Base-by-base conservation (phyloP, 306 rosid genomes). In the Malus asiatica region DNA sequence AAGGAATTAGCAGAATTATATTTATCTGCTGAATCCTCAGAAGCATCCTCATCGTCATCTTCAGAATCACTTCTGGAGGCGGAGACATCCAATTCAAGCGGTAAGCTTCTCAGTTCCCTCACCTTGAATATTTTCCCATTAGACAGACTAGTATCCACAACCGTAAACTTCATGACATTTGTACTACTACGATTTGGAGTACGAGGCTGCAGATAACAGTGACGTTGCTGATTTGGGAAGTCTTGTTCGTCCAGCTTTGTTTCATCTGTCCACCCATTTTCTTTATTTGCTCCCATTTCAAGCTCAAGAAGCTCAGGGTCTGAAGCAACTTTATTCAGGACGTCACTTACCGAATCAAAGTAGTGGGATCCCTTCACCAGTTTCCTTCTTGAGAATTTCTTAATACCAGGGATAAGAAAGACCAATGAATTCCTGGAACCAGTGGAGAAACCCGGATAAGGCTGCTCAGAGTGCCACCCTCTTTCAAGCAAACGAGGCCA, bases 401-500 rank as follows among this genome's bases (percentile, higher is more conserved):
- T 90, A 68, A 95, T 85, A 61, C 96, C 96, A 32, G 98, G 97
- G 78, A 88, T 77, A 76, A 95, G 90, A 84, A 90, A 95, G 58
- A 95, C 97, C 85, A 92, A 74, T 76, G 95, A 58, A 69, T 84
- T 76, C 83, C 81, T 91, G 67, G 87, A 82, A 77, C 89, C 76
- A 68, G 68, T 42, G 58, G 87, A 84, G 77, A 70, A 91, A 73
- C 80, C 71, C 84, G 70, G 68, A 63, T 83, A 79, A 58, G 97
- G 97, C 85, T 95, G 96, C 90, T 92, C 98, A 40, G 97, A 95
- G 72, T 90, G 97, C 98, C 98, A 95, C 27, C 98, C 98, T 86
- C 93, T 89, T 13, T 93, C 97, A 52, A 95, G 92, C 80, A 95
- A 84, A 61, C 97, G 97, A 23, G 98, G 98, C 98, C 98, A 95